Conservation (phyloP, 2,329 filamentous ascomycete genomes). For the Arthrinium phaeospermum region DNA sequence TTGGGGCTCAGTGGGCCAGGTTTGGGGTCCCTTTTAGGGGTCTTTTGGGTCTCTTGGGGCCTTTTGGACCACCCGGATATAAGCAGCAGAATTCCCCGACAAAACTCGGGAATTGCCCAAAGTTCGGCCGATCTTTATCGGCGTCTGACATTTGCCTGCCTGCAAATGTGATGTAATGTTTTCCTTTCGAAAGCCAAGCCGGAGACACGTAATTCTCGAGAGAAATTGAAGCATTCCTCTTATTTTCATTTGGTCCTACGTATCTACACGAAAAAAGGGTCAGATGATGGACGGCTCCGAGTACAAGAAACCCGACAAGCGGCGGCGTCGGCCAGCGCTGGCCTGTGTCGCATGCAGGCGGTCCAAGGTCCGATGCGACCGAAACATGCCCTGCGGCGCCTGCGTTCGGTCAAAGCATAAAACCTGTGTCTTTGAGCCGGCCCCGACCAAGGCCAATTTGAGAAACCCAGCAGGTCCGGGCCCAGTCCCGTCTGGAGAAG, state of each 20-base stretch:
- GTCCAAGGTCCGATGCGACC: slow-evolving; percentile 68
- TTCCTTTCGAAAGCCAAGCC: neutral
- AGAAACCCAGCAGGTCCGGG: neutral
- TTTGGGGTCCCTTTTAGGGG: neutral
- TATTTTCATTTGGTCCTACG: neutral
- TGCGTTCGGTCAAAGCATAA: slow-evolving; percentile 62
- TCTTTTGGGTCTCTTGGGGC: neutral
- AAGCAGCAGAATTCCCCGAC: neutral
- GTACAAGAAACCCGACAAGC: slow-evolving; percentile 12
- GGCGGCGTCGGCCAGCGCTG: slow-evolving; percentile 41
- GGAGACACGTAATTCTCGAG: neutral
- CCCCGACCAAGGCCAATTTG: neutral
- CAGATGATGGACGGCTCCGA: neutral
- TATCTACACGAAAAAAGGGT: neutral
- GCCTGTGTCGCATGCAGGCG: slow-evolving; percentile 64
- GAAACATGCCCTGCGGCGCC: slow-evolving; percentile 62
- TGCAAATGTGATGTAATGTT: neutral
- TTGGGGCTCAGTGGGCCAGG: neutral
- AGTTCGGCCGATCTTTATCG: slow-evolving; percentile 1
- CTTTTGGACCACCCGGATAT: neutral
- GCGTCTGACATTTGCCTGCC: neutral
- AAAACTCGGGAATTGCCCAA: neutral
- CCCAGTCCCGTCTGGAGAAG: neutral
- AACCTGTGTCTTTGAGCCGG: slow-evolving; percentile 53
- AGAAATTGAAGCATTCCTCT: neutral